Conservation (phyloP, 345 rosid species). For the Melaleuca alternifolia region DNA sequence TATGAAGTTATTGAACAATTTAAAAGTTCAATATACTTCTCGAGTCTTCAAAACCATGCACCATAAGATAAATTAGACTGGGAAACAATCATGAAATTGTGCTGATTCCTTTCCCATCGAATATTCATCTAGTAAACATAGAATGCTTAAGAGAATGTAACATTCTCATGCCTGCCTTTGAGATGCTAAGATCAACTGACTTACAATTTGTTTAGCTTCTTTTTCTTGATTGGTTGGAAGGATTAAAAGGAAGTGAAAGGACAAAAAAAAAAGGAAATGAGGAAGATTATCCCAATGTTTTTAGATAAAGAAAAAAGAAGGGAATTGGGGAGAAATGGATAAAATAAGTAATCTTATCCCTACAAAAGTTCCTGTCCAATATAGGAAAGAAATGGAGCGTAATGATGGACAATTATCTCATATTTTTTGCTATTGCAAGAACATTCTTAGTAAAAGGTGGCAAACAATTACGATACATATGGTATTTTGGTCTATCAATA, state of each 20-base stretch:
- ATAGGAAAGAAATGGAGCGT: neutral
- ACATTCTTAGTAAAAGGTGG: neutral
- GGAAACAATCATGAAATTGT: neutral
- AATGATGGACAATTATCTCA: neutral
- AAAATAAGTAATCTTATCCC: neutral
- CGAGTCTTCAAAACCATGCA: neutral
- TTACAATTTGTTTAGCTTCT: neutral
- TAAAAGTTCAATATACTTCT: neutral
- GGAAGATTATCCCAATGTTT: neutral
- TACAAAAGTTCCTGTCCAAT: neutral
- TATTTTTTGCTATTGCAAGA: neutral
- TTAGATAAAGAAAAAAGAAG: neutral
- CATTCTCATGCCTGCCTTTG: neutral
- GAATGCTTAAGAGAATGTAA: neutral
- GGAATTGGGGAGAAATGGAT: neutral
- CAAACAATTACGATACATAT: neutral
- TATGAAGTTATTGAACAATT: neutral
- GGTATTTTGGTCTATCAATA: neutral
- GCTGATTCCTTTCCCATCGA: neutral
- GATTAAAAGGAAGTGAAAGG: neutral
- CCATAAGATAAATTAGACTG: neutral
- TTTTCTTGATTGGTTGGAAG: neutral
- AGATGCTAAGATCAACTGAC: neutral
- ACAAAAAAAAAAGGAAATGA: neutral
- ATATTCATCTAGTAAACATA: neutral